Conservation (phyloP, 2,329 filamentous ascomycete species). For the Venturiaceae sp. region DNA sequence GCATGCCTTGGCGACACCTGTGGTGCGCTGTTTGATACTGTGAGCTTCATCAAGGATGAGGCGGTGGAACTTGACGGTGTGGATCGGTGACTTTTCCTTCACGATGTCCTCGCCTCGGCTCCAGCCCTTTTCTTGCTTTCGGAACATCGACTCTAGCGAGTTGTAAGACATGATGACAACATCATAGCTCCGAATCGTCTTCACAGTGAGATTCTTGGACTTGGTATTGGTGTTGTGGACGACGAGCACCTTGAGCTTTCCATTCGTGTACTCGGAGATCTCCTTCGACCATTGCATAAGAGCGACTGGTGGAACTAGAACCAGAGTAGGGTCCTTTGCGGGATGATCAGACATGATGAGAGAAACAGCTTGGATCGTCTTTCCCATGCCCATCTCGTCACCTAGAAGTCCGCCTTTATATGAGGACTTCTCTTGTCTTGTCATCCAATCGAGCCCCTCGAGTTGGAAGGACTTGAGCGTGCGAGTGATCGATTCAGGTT, state of each 20-base stretch:
- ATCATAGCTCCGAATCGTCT: conserved; percentile 72
- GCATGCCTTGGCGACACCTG: conserved; percentile 88
- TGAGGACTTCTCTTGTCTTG: conserved; percentile 70
- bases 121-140: conserved; percentile 88
- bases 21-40: conserved; percentile 83
- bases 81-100: conserved; percentile 69
- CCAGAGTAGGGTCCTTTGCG: conserved; percentile 69
- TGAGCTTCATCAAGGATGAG: conserved; percentile 93
- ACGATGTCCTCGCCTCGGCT: conserved; percentile 68
- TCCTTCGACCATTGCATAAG: conserved; percentile 80
- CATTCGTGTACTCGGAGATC: conserved; percentile 62
- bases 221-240: conserved; percentile 82
- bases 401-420: conserved; percentile 88
- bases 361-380: conserved; percentile 96
- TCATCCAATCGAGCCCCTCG: conserved; percentile 92
- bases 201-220: conserved; percentile 64
- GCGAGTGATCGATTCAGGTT: conserved; percentile 70
- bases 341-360: conserved; percentile 97
- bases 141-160: conserved; percentile 78
- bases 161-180: conserved; percentile 98
- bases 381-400: conserved; percentile 98
- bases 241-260: conserved; percentile 80
- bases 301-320: conserved; percentile 85
- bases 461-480: conserved; percentile 89
- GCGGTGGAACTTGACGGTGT: conserved; percentile 79